Percentiles rank a stretch among this genome's conserved stretches.
Conservation (phyloP, 176 grass and related monocot genomes). For the Aegilops sharonensis region DNA sequence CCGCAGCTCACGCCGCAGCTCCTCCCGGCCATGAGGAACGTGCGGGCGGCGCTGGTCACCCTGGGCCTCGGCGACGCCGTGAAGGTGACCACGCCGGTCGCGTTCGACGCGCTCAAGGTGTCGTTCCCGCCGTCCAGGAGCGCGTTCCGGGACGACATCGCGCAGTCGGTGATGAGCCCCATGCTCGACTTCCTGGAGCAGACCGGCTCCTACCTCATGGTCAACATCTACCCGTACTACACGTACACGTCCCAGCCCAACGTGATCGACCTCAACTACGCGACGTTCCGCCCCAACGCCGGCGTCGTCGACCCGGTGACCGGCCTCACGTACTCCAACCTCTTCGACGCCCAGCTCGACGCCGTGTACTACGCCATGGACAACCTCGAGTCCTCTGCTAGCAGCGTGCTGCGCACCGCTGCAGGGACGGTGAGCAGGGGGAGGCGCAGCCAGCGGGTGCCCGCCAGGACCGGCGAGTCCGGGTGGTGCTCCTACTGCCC, state of each 20-base stretch:
- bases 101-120: constrained; percentile 29
- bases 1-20: constrained; percentile 10
- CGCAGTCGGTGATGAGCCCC: constrained; percentile 49
- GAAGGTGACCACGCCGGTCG: constrained; percentile 61
- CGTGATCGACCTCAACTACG: constrained; percentile 40
- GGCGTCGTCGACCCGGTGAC: constrained; percentile 34
- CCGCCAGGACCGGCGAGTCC: not conserved
- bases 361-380: constrained; percentile 55
- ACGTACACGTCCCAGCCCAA: constrained; percentile 21
- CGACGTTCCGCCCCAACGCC: constrained; percentile 41
- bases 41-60: constrained; percentile 33
- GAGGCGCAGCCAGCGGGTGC: not conserved
- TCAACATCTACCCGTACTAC: constrained; percentile 69
- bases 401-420: not conserved
- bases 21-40: constrained; percentile 44
- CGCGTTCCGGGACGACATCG: constrained; percentile 41
- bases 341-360: constrained; percentile 72
- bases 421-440: not conserved
- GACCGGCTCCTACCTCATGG: constrained; percentile 50
- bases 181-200: constrained; percentile 54
- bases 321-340: constrained; percentile 41
- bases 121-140: constrained; percentile 55
- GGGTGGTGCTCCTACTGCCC: too few relatives aligned
- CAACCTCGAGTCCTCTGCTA: not conserved
- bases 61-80: constrained; percentile 46